Percentiles rank a stretch among this genome's conserved stretches.
phyloP scores from a whole-genome alignment of 768 basidiomycete genomes.

The Amanita rubescens region DNA sequence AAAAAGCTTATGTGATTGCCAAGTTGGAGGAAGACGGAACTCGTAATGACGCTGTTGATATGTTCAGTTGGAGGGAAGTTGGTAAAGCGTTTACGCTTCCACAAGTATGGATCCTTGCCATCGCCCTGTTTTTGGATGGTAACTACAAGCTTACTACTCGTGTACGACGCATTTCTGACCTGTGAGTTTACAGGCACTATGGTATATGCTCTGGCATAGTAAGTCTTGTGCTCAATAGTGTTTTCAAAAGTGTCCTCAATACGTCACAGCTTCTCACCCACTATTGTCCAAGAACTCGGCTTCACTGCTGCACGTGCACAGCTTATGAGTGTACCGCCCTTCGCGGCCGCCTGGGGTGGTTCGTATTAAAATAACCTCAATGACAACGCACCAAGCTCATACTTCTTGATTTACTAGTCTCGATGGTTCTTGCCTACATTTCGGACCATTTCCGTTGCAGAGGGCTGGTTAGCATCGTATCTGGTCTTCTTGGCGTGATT shows the following conservation, averaged over 20 bases:
- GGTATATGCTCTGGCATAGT: conserved; percentile 45
- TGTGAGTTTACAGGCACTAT: conserved; percentile 26
- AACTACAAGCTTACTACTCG: conserved; percentile 5
- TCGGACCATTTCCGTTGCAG: conserved; percentile 49
- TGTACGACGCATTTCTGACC: neutral
- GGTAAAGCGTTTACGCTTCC: conserved; percentile 37
- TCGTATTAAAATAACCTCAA: conserved; percentile 13
- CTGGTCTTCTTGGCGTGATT: conserved; percentile 32
- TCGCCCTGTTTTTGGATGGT: conserved; percentile 50
- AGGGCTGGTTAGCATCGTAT: conserved; percentile 38
- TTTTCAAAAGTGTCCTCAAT: neutral
- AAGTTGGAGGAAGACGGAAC: conserved; percentile 37
- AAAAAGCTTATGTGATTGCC: conserved; percentile 39
- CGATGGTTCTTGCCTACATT: conserved; percentile 32
- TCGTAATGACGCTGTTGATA: conserved; percentile 30
- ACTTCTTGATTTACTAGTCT: conserved; percentile 17
- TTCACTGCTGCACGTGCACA: conserved; percentile 48
- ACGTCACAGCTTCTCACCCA: conserved; percentile 53
- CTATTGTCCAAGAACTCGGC: conserved; percentile 58
- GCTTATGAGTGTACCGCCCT: conserved; percentile 57
- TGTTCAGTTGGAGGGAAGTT: conserved; percentile 54
- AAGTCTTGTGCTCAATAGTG: conserved; percentile 14
- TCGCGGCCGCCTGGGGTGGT: conserved; percentile 42
- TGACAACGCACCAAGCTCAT: neutral
- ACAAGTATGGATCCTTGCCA: conserved; percentile 45